These are phyloP conservation scores for Chrysoporthe cubensis DNA, from an alignment of 2,329 filamentous ascomycete species.

Conservation along the genomic window DNA sequence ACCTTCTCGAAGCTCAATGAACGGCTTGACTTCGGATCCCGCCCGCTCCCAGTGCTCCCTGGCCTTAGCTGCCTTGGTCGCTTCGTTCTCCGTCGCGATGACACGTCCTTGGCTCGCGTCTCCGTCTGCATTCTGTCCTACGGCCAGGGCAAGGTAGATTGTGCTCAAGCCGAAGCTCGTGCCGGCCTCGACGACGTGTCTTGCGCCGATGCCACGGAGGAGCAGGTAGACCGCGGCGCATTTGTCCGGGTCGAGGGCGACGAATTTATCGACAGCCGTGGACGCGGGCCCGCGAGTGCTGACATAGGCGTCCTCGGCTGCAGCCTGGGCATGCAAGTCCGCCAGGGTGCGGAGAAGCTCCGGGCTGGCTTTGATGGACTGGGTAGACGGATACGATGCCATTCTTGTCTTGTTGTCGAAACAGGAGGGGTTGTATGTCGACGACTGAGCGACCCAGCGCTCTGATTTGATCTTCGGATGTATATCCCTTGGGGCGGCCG, in stretches of 20 bases:
- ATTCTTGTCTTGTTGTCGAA: background rate
- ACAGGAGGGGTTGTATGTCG: background rate
- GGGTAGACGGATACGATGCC: background rate
- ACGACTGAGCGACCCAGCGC: background rate
- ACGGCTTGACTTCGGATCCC: conserved; percentile 36
- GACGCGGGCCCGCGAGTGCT: background rate
- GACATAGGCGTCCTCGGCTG: conserved; percentile 6
- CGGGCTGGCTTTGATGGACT: conserved; percentile 10
- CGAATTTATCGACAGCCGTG: conserved; percentile 45
- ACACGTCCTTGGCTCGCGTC: conserved; percentile 15
- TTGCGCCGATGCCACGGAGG: conserved; percentile 33
- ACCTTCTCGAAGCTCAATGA: conserved; percentile 45
- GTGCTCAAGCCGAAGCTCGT: conserved; percentile 30
- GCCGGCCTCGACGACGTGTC: conserved; percentile 28
- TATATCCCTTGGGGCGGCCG: background rate
- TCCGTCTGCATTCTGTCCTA: conserved; percentile 19
- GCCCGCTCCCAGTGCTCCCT: conserved; percentile 40
- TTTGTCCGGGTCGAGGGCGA: conserved; percentile 51
- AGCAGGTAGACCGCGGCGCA: conserved; percentile 48
- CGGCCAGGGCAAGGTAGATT: conserved; percentile 30
- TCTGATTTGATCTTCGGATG: background rate
- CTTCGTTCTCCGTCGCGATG: conserved; percentile 30
- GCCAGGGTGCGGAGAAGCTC: conserved; percentile 3
- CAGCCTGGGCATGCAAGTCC: conserved; percentile 1
- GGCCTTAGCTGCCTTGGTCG: conserved; percentile 18